Evolutionary conservation across 2,329 filamentous ascomycete genomes (phyloP), one percentile per base, ranked within the genome.

Genomic region (Daldinia sp.): DNA sequence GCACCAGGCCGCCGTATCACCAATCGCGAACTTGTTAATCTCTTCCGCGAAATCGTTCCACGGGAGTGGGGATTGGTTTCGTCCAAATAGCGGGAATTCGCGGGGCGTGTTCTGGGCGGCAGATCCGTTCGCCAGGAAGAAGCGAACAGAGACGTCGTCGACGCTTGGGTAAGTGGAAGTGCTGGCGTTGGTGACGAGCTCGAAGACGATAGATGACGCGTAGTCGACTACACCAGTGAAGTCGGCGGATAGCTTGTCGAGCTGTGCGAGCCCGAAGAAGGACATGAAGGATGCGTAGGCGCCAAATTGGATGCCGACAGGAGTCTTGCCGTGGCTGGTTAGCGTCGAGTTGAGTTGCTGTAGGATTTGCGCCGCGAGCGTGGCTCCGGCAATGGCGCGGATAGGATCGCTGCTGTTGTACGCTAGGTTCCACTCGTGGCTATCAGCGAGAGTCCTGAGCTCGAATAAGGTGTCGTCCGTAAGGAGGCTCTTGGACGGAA

Each of bases 191-290:
- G 85, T 86, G 55, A 88, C 80, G 19, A 89, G 79, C 81, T 97
- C 94, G 75, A 96, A 94, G 4, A 83, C 83, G 85, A 96, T 92
- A 67, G 87, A 87, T 2, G 89, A 90, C 4, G 93, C 93, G 72
- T 97, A 97, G 78, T 93, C 89, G n/a, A 90, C 87, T 10, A 97
- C 81, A 56, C 91, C 91, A 61, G 80, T 87, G 80, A 97, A 96
- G 75, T 91, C 80, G 1, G 78, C 69, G 61, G 82, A 85, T 1
- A 79, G 82, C 10, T 77, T 72, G 4, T 80, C 78, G 58, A 89
- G 80, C 63, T 82, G 75, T 4, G 85, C 78, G 15, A 88, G 80
- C 6, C 86, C 86, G 73, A 89, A 89, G 78, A 89, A 88, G 58
- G 85, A 82, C 73, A 86, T 80, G 77, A 89, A 88, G 58, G 82